A percentile compares a stretch with the other conserved stretches of the same genome.
phyloP scores from a whole-genome alignment of 495 filamentous ascomycete genomes.

The Annulohypoxylon bovei region DNA sequence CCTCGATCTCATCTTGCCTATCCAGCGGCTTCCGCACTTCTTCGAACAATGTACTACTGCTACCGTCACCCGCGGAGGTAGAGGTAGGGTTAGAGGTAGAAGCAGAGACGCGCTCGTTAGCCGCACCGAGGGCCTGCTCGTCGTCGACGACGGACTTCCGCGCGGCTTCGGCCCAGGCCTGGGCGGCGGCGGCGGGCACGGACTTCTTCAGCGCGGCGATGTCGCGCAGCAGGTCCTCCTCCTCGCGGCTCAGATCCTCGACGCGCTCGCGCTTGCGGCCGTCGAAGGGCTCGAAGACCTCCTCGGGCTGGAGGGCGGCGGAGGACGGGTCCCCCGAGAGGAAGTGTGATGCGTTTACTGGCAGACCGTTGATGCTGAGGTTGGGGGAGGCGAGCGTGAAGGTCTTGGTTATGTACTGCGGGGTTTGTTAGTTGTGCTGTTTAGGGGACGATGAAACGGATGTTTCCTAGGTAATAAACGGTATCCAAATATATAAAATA shows the following conservation, averaged over 20 bases:
- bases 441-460: background rate
- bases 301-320: constrained; percentile 48
- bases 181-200: constrained; percentile 71
- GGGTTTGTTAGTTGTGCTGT: constrained; percentile 8
- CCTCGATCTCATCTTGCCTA: constrained; percentile 61
- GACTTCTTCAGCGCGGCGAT: constrained; percentile 77
- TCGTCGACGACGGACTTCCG: constrained; percentile 55
- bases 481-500: background rate
- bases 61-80: constrained; percentile 1
- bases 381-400: constrained; percentile 75
- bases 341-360: constrained; percentile 58
- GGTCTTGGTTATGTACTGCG: constrained; percentile 77
- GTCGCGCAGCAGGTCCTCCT: constrained; percentile 77
- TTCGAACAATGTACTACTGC: constrained; percentile 16
- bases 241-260: constrained; percentile 70
- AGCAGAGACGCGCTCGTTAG: constrained; percentile 29
- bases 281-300: constrained; percentile 83
- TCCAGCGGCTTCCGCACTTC: constrained; percentile 48
- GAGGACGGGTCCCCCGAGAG: constrained; percentile 51
- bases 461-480: no score
- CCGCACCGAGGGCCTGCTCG: constrained; percentile 57
- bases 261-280: constrained; percentile 72
- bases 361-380: constrained; percentile 84
- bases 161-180: constrained; percentile 64
- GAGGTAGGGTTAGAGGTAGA: background rate